Base-by-base conservation (phyloP, 1,284 basidiomycete species). In the Rhizoctonia solani region DNA sequence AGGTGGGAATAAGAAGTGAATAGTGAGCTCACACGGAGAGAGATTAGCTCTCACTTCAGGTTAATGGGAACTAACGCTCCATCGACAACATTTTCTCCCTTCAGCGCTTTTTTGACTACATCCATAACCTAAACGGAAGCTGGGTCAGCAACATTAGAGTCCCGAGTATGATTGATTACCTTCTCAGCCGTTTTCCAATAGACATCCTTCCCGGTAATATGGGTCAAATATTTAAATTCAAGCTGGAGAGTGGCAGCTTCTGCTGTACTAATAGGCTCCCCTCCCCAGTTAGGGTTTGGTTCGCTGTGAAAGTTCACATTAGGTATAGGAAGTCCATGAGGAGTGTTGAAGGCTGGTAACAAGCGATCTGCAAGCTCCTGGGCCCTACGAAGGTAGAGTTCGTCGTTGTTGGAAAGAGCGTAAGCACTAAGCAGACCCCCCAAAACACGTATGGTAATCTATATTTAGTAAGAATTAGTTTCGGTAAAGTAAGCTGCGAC, bases 141-240 rank as follows among this genome's bases (percentile, higher is more conserved):
- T 39, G 19, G 13, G 42, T 14, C 29, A 25, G 25, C 19, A 50
- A 27, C 42, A 39, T n/a, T 13, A 21, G 39, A 8, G 41, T 46
- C 34, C 47, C 27, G 19, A 23, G 52, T 42, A 16, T 34, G 11
- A 32, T 16, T 30, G 16, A 82, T 75, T 41, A 89, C 92, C 72
- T 82, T 83, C 75, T 96, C 94, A 0, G 83, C 93, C 66, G 87
- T 87, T 55, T 84, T 80, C 94, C 94, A 97, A 75, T 92, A 98
- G 1, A 79, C 78, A 9, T 84, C 81, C 65, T 96, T 85, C 3
- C 85, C 88, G 0, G 90, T 94, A 54, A 96, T 76, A 70, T 89
- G 79, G 44, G 87, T 87, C n/a, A 98, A 82, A 74, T 97, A 96
- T 72, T 90, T 88, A 76, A 98, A 88, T 77, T 96, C 95, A 25